Evolutionary conservation across 2,329 filamentous ascomycete genomes (phyloP).

Genomic region (Periconia digitata): DNA sequence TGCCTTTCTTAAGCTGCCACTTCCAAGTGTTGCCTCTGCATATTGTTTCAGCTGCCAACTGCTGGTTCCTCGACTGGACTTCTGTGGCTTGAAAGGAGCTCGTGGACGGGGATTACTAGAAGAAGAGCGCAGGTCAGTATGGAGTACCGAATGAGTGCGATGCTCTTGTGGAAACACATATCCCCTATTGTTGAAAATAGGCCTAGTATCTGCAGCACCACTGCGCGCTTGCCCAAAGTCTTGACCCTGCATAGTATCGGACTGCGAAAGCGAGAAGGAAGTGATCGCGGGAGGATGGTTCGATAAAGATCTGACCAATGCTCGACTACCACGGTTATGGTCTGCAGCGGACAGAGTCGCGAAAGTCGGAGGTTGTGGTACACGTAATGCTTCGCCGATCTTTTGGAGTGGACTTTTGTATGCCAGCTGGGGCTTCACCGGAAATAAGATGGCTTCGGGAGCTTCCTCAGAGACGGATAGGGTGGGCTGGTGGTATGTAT

Average conservation of each 20-base stretch:
- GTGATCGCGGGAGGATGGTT: slow-evolving; percentile 37
- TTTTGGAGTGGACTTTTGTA: slow-evolving; percentile 38
- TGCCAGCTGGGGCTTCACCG: slow-evolving; percentile 23
- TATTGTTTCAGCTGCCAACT: slow-evolving; percentile 96
- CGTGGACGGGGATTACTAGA: slow-evolving; percentile 80
- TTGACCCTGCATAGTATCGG: slow-evolving; percentile 5
- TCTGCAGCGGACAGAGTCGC: background rate
- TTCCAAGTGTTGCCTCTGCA: slow-evolving; percentile 93
- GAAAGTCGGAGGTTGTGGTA: slow-evolving; percentile 12
- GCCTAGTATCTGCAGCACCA: slow-evolving; percentile 11
- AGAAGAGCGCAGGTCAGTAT: slow-evolving; percentile 38
- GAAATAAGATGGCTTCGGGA: slow-evolving; percentile 14
- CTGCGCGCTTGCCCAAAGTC: slow-evolving; percentile 12
- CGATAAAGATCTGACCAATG: slow-evolving; percentile 32
- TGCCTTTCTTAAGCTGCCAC: slow-evolving; percentile 91
- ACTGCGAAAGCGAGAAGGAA: slow-evolving; percentile 10
- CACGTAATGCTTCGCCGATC: slow-evolving; percentile 29
- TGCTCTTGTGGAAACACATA: slow-evolving; percentile 6
- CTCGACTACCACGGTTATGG: slow-evolving; percentile 3
- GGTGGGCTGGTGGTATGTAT: slow-evolving; percentile 10
- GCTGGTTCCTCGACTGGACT: slow-evolving; percentile 79
- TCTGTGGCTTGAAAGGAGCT: slow-evolving; percentile 88
- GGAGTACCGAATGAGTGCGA: slow-evolving; percentile 21
- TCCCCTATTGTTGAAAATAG: background rate
- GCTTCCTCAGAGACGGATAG: slow-evolving; percentile 14